Evolutionary conservation across 1,139 yeast genomes (phyloP).

Genomic region (Candida pseudoviswanathii): DNA sequence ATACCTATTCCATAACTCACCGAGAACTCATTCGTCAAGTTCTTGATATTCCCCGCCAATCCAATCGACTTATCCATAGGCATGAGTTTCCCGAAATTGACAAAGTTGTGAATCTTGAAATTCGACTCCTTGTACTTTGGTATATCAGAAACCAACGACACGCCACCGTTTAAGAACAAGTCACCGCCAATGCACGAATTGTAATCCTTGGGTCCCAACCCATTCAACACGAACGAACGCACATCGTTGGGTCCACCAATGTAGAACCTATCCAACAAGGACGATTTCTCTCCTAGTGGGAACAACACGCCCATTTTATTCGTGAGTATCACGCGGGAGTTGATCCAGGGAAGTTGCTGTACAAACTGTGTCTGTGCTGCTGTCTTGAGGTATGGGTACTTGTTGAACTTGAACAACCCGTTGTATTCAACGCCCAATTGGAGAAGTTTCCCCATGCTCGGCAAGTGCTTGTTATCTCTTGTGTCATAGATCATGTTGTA

Average conservation of each 20-base stretch:
- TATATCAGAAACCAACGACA: slow-evolving; percentile 63
- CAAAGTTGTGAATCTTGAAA: slow-evolving; percentile 67
- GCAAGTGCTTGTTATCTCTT: slow-evolving; percentile 57
- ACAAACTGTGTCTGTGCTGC: slow-evolving; percentile 53
- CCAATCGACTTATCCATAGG: slow-evolving; percentile 32
- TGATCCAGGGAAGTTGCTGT: slow-evolving; percentile 17
- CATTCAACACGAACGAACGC: slow-evolving; percentile 73
- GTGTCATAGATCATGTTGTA: slow-evolving; percentile 57
- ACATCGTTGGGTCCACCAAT: slow-evolving; percentile 83
- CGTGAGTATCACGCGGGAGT: slow-evolving; percentile 42
- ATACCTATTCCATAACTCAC: slow-evolving; percentile 75
- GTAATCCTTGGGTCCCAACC: slow-evolving; percentile 81
- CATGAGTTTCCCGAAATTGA: slow-evolving; percentile 74
- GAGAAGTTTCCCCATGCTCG: slow-evolving; percentile 57
- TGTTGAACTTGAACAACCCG: slow-evolving; percentile 37
- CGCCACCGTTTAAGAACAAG: slow-evolving; percentile 67
- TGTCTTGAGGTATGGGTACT: slow-evolving; percentile 44
- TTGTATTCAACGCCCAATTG: slow-evolving; percentile 62
- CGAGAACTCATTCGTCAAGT: slow-evolving; percentile 40
- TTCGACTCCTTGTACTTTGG: slow-evolving; percentile 65
- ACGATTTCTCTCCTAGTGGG: slow-evolving; percentile 31
- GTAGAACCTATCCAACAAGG: slow-evolving; percentile 62
- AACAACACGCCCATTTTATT: slow-evolving; percentile 56
- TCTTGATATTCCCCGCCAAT: slow-evolving; percentile 23
- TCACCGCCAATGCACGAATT: slow-evolving; percentile 77